A percentile compares a stretch with the other conserved stretches of the same genome.
phyloP scores from a whole-genome alignment of 1,139 yeast species.

The Pichia sp. region DNA sequence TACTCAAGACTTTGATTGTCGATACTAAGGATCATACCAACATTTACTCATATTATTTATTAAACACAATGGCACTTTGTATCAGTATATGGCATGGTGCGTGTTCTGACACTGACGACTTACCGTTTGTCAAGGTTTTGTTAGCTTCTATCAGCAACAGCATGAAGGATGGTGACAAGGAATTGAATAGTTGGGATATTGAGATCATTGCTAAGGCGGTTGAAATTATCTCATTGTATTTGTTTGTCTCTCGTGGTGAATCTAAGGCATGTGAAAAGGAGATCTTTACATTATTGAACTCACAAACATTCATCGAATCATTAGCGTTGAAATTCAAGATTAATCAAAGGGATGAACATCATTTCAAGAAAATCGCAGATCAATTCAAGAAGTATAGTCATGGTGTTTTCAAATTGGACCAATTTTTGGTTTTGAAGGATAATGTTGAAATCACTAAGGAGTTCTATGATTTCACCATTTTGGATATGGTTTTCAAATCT shows the following conservation, averaged over 20 bases:
- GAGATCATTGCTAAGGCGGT: slow-evolving; percentile 64
- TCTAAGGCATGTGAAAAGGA: slow-evolving; percentile 40
- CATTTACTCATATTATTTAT: background rate
- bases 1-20: slow-evolving; percentile 36
- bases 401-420: slow-evolving; percentile 40
- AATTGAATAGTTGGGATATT: slow-evolving; percentile 34
- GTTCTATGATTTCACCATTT: slow-evolving; percentile 57
- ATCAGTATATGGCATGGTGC: slow-evolving; percentile 3
- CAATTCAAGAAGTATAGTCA: slow-evolving; percentile 53
- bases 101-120: slow-evolving; percentile 40
- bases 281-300: slow-evolving; percentile 45
- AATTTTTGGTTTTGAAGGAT: slow-evolving; percentile 43
- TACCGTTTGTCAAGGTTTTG: slow-evolving; percentile 50
- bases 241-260: slow-evolving; percentile 52
- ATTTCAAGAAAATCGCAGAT: slow-evolving; percentile 44
- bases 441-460: slow-evolving; percentile 47
- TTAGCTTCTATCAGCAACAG: slow-evolving; percentile 28
- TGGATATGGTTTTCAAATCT: slow-evolving; percentile 56
- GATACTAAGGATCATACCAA: slow-evolving; percentile 29
- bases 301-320: slow-evolving; percentile 36
- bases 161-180: background rate
- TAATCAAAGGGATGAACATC: slow-evolving; percentile 42
- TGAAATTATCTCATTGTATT: slow-evolving; percentile 70
- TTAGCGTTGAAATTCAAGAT: slow-evolving; percentile 37
- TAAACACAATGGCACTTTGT: slow-evolving; percentile 6